Percentiles rank a stretch among this genome's conserved stretches.
These are phyloP conservation scores for Leishmania gerbilli DNA, from an alignment of 208 protist genomes.

Conservation along the genomic window DNA sequence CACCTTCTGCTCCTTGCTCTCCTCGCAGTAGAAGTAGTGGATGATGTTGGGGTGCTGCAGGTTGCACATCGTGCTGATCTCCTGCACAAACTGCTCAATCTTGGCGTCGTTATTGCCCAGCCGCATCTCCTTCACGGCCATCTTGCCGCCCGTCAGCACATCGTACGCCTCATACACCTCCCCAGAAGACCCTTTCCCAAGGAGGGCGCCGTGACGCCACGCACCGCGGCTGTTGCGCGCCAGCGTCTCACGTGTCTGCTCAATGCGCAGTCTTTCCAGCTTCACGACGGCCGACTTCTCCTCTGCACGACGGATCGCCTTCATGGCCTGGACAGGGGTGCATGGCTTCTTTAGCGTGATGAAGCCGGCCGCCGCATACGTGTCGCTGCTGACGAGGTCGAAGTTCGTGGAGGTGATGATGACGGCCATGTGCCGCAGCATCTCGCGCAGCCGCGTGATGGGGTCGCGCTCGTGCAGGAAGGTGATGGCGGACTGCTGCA, in stretches of 20 bases:
- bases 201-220: constrained; percentile 73
- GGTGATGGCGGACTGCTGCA: constrained; percentile 72
- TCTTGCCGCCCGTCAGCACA: constrained; percentile 83
- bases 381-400: constrained; percentile 54
- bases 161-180: constrained; percentile 89
- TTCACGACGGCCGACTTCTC: constrained; percentile 75
- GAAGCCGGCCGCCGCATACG: constrained; percentile 83
- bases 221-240: constrained; percentile 80
- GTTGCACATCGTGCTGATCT: constrained; percentile 91
- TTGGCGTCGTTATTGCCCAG: constrained; percentile 61
- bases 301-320: constrained; percentile 75
- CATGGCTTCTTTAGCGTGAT: constrained; percentile 86
- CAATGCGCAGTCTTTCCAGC: constrained; percentile 74
- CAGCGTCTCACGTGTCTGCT: constrained; percentile 77
- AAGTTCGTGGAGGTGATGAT: constrained; percentile 76
- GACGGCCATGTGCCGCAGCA: constrained; percentile 77
- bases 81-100: constrained; percentile 81
- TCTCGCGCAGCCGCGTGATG: constrained; percentile 74
- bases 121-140: constrained; percentile 91
- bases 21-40: constrained; percentile 93
- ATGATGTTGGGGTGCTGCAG: constrained; percentile 94
- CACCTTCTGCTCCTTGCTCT: constrained; percentile 58
- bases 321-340: constrained; percentile 74
- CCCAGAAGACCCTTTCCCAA: constrained; percentile 85
- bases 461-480: constrained; percentile 50